phyloP scores from a whole-genome alignment of 257 asterid species.

The Solanum peruvianum region DNA sequence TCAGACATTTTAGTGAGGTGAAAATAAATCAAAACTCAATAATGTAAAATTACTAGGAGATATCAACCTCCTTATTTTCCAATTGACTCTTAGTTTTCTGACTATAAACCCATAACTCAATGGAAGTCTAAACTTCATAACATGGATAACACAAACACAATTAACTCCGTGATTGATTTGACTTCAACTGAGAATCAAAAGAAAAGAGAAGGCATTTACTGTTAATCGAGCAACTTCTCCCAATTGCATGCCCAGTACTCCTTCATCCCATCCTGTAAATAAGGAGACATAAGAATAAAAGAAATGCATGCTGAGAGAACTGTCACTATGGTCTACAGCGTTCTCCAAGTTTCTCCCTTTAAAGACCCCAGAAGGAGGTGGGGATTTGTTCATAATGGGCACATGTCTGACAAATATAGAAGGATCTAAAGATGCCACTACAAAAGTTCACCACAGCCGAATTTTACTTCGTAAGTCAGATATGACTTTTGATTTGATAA shows the following conservation, averaged over 20 bases:
- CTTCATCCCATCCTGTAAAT: slow-evolving; percentile 96
- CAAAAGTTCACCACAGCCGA: not conserved
- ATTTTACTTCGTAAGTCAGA: not conserved
- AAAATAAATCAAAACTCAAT: not conserved
- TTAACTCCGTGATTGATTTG: not conserved
- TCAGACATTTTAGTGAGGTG: not conserved
- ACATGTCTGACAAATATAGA: not conserved
- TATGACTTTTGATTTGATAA: not conserved
- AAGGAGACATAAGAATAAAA: not conserved
- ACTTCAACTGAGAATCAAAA: not conserved
- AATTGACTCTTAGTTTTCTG: not conserved
- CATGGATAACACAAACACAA: not conserved
- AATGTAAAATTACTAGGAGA: not conserved
- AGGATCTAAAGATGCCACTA: not conserved
- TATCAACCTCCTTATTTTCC: not conserved
- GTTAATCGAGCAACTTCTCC: slow-evolving; percentile 85
- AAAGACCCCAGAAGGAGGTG: not conserved
- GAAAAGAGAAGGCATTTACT: slow-evolving; percentile 19
- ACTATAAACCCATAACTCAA: not conserved
- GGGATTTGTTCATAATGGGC: not conserved
- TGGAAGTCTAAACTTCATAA: not conserved
- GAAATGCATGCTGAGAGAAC: not conserved
- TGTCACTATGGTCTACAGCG: not conserved
- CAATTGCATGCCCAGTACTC: slow-evolving; percentile 87
- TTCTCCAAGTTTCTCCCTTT: not conserved